A percentile compares a stretch with the other conserved stretches of the same genome.
These are phyloP conservation scores for Cyphellophora europaea DNA, from an alignment of 2,329 filamentous ascomycete species.

Conservation along the genomic window DNA sequence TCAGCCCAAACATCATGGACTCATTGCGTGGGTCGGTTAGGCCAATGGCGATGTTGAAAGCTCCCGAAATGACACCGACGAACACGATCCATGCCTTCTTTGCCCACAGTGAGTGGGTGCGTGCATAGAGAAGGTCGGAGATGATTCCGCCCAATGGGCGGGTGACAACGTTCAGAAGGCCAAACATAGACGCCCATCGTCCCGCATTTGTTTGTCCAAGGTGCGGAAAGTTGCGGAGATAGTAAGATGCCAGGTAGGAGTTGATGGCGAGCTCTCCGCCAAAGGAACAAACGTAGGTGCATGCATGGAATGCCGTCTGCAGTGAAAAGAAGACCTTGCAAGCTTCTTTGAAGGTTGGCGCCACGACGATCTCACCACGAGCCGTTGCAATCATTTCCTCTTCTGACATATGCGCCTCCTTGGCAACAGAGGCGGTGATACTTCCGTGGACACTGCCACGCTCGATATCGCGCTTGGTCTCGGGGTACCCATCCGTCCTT, in stretches of 20 bases:
- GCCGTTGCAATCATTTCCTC: slow-evolving; percentile 42
- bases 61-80: slow-evolving; percentile 47
- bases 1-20: slow-evolving; percentile 63
- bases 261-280: slow-evolving; percentile 52
- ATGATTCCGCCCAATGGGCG: slow-evolving; percentile 42
- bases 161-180: slow-evolving; percentile 39
- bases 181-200: slow-evolving; percentile 47
- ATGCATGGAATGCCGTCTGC: slow-evolving; percentile 43
- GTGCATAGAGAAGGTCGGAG: slow-evolving; percentile 46
- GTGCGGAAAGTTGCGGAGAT: slow-evolving; percentile 44
- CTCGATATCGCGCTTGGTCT: slow-evolving; percentile 11
- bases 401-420: slow-evolving; percentile 39
- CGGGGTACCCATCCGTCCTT: slow-evolving; percentile 17
- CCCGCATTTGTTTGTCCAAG: slow-evolving; percentile 47
- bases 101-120: slow-evolving; percentile 40
- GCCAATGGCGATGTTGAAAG: slow-evolving; percentile 55
- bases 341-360: slow-evolving; percentile 53
- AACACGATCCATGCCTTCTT: slow-evolving; percentile 56
- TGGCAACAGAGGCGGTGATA: slow-evolving; percentile 1
- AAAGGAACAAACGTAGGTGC: slow-evolving; percentile 52
- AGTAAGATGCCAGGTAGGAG: slow-evolving; percentile 51
- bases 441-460: not conserved
- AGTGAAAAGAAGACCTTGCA: slow-evolving; percentile 54
- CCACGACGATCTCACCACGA: slow-evolving; percentile 51
- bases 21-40: slow-evolving; percentile 51